Percentiles rank a stretch among this genome's conserved stretches.
Evolutionary conservation across 306 rosid genomes (phyloP).

Genomic region (Gillenia trifoliata): DNA sequence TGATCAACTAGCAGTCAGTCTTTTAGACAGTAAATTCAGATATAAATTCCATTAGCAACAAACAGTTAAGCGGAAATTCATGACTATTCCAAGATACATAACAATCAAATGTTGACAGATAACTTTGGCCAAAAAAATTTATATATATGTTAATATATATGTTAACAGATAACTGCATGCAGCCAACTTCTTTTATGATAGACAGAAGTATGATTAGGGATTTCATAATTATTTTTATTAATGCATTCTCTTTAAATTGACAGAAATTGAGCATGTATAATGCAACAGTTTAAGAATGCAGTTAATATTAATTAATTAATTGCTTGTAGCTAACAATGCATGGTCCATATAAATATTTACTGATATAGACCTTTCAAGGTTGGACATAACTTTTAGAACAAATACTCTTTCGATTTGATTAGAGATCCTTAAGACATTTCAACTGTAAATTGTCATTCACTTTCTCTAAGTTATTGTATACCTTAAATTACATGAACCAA

Average conservation of each 20-base stretch:
- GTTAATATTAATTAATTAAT: not conserved
- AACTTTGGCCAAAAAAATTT: no score
- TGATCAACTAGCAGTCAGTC: not conserved
- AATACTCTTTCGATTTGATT: not conserved
- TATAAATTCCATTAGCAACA: not conserved
- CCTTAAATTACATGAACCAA: conserved; percentile 22
- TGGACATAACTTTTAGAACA: not conserved
- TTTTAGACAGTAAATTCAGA: not conserved
- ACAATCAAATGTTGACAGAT: no score
- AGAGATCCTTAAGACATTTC: not conserved
- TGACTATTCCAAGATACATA: no score
- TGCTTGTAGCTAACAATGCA: not conserved
- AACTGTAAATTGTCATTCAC: conserved; percentile 1
- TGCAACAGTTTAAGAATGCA: not conserved
- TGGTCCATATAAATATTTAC: not conserved
- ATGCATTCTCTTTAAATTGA: not conserved
- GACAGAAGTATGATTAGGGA: no score
- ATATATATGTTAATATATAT: no score
- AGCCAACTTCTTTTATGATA: no score
- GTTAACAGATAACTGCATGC: no score
- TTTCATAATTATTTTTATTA: no score
- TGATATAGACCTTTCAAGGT: not conserved
- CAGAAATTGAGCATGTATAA: not conserved
- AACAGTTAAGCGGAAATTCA: not conserved
- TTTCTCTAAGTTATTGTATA: conserved; percentile 8